These are phyloP conservation scores for Pinguiococcus pyrenoidosus DNA, from an alignment of 108 stramenopile species.

Conservation along the genomic window DNA sequence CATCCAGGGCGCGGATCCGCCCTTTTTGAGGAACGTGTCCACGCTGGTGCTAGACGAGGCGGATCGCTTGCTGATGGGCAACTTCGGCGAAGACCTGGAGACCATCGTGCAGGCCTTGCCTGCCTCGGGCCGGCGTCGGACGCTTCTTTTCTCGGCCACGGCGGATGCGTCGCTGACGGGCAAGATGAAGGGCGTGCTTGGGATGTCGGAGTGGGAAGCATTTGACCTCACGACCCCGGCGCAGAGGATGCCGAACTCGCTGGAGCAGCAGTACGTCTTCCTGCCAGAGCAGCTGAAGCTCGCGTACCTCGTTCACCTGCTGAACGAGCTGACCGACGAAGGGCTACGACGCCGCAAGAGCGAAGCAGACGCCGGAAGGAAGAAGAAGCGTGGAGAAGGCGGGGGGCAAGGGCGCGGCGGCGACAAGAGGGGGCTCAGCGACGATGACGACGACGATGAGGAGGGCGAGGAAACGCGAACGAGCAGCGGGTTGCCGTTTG, in stretches of 20 bases:
- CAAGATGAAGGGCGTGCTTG: conserved; percentile 51
- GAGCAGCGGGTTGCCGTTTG: conserved; percentile 51
- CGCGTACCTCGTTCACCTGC: conserved; percentile 1
- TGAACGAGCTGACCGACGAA: not conserved
- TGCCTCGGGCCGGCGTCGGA: conserved; percentile 50
- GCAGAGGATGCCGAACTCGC: conserved; percentile 57
- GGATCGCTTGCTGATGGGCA: conserved; percentile 70
- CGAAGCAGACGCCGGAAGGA: too few species aligned
- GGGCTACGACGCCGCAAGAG: not conserved
- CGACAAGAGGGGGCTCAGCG: not conserved
- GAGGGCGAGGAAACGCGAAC: conserved; percentile 25
- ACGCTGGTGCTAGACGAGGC: conserved; percentile 93
- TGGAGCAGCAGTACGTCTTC: conserved; percentile 86
- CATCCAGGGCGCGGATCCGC: conserved; percentile 50
- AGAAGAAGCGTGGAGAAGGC: not conserved
- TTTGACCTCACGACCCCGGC: conserved; percentile 34
- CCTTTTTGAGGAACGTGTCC: conserved; percentile 43
- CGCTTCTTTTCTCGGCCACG: conserved; percentile 89
- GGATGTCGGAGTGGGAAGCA: conserved; percentile 13
- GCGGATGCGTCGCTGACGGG: too few species aligned
- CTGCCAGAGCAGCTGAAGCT: conserved; percentile 48
- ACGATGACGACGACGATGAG: conserved; percentile 35
- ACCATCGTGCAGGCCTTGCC: conserved; percentile 43
- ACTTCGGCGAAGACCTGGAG: conserved; percentile 73
- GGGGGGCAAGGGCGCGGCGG: not conserved